Conservation (phyloP, 805 yeast species). For the Pichia manshurica region DNA sequence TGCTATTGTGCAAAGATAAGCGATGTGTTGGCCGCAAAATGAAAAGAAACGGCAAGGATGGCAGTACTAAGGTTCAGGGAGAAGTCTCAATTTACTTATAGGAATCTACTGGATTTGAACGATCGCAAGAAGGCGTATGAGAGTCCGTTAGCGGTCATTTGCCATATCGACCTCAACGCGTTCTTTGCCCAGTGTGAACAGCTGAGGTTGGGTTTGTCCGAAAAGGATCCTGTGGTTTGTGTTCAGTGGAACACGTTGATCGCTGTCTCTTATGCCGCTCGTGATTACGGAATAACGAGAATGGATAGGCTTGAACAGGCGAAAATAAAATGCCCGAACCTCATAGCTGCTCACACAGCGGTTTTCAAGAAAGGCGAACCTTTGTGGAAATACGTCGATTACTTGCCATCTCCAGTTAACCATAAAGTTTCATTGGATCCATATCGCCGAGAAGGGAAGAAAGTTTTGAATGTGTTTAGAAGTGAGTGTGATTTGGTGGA, state of each 20-base stretch:
- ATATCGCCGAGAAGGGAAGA: conserved; percentile 80
- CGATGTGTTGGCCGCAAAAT: no score
- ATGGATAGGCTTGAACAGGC: conserved; percentile 72
- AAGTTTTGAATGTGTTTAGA: conserved; percentile 62
- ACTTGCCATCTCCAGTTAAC: conserved; percentile 50
- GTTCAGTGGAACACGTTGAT: conserved; percentile 89
- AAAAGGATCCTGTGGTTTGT: conserved; percentile 82
- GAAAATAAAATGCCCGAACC: conserved; percentile 62
- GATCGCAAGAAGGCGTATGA: conserved; percentile 43
- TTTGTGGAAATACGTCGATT: conserved; percentile 68
- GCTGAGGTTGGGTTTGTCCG: conserved; percentile 56
- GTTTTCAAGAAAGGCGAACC: conserved; percentile 84
- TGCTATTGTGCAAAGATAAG: no score
- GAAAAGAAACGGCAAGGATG: not conserved
- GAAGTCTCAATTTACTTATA: conserved; percentile 42
- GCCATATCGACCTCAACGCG: conserved; percentile 88
- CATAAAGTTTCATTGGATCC: conserved; percentile 91
- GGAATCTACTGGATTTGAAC: conserved; percentile 44
- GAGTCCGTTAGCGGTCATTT: conserved; percentile 73
- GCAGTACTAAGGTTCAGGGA: conserved; percentile 6
- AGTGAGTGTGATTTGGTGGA: conserved; percentile 64
- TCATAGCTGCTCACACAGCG: conserved; percentile 86
- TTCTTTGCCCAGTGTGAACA: conserved; percentile 95
- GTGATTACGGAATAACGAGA: conserved; percentile 73
- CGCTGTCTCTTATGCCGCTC: conserved; percentile 88